These are phyloP conservation scores for Sarocladiaceae sp. DNA, from an alignment of 2,329 filamentous ascomycete genomes.

Conservation along the genomic window DNA sequence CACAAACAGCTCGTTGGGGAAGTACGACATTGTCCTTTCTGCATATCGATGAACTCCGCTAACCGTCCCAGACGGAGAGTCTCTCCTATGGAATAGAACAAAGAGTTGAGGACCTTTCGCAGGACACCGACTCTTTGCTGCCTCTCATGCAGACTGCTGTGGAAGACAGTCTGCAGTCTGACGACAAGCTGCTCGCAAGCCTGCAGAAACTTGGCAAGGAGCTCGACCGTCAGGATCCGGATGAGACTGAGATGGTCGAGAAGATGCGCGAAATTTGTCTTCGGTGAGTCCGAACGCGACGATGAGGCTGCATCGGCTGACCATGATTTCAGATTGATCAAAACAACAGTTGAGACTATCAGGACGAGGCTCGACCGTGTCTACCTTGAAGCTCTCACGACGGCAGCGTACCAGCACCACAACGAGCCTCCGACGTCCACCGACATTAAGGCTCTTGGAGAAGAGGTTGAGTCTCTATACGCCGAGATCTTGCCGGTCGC, in stretches of 20 bases:
- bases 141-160: conserved; percentile 44
- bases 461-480: conserved; percentile 66
- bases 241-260: conserved; percentile 49
- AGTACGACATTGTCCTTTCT: conserved; percentile 25
- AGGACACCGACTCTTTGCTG: conserved; percentile 37
- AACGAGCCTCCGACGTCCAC: conserved; percentile 22
- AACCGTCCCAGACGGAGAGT: conserved; percentile 37
- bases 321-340: conserved; percentile 44
- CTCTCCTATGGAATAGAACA: conserved; percentile 42
- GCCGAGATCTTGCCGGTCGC: conserved; percentile 65
- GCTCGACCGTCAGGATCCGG: conserved; percentile 47
- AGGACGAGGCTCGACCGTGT: conserved; percentile 51
- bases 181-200: conserved; percentile 61
- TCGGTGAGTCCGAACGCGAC: too few relatives aligned
- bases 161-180: conserved; percentile 48
- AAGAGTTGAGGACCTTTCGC: conserved; percentile 44
- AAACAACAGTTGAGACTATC: conserved; percentile 51
- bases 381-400: conserved; percentile 43
- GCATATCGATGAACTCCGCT: background rate
- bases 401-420: conserved; percentile 18
- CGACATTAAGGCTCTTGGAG: conserved; percentile 49
- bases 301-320: background rate
- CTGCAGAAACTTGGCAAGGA: conserved; percentile 63
- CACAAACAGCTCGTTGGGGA: conserved; percentile 36
- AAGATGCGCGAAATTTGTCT: conserved; percentile 57